Evolutionary conservation across 495 filamentous ascomycete genomes (phyloP).

Genomic region (Aspergillus ellipticus): DNA sequence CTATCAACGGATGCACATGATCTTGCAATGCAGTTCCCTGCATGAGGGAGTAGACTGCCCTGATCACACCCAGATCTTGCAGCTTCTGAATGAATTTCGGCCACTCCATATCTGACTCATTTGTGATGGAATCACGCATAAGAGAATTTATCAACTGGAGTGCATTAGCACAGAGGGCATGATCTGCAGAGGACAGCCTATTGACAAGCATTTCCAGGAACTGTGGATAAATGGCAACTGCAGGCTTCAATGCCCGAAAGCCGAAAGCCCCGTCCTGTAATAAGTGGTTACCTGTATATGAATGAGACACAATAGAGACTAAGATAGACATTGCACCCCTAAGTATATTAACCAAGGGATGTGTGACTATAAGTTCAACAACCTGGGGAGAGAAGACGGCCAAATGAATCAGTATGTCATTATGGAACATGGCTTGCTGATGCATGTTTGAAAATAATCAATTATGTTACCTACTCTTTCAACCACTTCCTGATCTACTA

Average conservation of each 20-base stretch:
- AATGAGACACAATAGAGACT: conserved; percentile 86
- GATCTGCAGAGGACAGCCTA: conserved; percentile 86
- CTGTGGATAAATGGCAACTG: conserved; percentile 83
- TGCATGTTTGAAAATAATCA: not conserved
- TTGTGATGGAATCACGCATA: conserved; percentile 83
- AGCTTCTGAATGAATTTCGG: conserved; percentile 89
- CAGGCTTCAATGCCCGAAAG: conserved; percentile 87
- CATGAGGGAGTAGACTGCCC: conserved; percentile 87
- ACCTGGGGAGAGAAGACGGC: conserved; percentile 48
- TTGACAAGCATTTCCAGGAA: conserved; percentile 93
- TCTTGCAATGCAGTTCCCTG: conserved; percentile 92
- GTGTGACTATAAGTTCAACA: conserved; percentile 90
- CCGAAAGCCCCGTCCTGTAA: conserved; percentile 62
- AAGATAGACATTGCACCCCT: conserved; percentile 95
- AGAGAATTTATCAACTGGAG: conserved; percentile 92
- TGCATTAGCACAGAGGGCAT: conserved; percentile 93
- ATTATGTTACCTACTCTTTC: conserved; percentile 51
- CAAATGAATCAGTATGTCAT: not conserved
- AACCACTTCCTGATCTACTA: conserved; percentile 62
- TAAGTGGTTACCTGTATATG: conserved; percentile 46
- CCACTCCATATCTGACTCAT: conserved; percentile 77
- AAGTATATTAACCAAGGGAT: conserved; percentile 95
- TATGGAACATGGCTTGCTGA: not conserved
- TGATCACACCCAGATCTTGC: conserved; percentile 91
- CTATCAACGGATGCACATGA: conserved; percentile 82